A percentile compares a stretch with the other conserved stretches of the same genome.
These are phyloP conservation scores for Geranomyces michiganensis DNA, from an alignment of 192 early-diverging fungal species.

Conservation along the genomic window DNA sequence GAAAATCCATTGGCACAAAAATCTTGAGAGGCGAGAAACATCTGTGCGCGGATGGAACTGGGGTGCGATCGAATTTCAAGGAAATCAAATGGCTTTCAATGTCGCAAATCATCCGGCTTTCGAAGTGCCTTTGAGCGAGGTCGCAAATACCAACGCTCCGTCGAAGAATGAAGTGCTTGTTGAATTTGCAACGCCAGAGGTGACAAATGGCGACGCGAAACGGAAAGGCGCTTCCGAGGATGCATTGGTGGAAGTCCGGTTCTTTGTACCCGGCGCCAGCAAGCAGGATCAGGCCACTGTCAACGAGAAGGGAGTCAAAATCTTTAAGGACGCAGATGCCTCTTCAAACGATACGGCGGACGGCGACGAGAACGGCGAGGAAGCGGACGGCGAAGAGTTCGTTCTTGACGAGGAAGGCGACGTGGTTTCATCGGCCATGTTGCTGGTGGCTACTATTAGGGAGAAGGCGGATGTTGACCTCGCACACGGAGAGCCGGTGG, in stretches of 20 bases:
- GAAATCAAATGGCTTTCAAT: constrained; percentile 76
- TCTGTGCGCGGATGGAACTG: constrained; percentile 96
- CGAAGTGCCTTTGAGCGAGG: constrained; percentile 86
- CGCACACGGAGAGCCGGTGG: constrained; percentile 84
- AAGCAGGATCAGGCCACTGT: constrained; percentile 61
- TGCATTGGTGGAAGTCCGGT: constrained; percentile 85
- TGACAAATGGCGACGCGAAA: constrained; percentile 45
- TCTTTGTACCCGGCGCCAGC: constrained; percentile 86
- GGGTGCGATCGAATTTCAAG: constrained; percentile 69
- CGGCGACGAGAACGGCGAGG: constrained; percentile 43
- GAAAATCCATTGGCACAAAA: constrained; percentile 71
- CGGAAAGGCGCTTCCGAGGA: constrained; percentile 67
- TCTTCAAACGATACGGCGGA: constrained; percentile 44
- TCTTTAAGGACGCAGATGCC: constrained; percentile 46
- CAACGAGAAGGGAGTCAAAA: constrained; percentile 44
- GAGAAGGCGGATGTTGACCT: constrained; percentile 86
- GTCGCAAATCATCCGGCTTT: constrained; percentile 84
- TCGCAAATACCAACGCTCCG: constrained; percentile 81
- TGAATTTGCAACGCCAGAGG: constrained; percentile 78
- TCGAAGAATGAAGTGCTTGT: constrained; percentile 91
- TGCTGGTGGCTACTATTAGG: constrained; percentile 93
- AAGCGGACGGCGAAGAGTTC: constrained; percentile 38
- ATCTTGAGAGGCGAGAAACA: constrained; percentile 79
- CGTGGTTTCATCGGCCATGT: constrained; percentile 64
- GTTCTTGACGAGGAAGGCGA: constrained; percentile 67